These are phyloP conservation scores for Vitis cinerea DNA, from an alignment of 164 flowering plant species.

Conservation along the genomic window DNA sequence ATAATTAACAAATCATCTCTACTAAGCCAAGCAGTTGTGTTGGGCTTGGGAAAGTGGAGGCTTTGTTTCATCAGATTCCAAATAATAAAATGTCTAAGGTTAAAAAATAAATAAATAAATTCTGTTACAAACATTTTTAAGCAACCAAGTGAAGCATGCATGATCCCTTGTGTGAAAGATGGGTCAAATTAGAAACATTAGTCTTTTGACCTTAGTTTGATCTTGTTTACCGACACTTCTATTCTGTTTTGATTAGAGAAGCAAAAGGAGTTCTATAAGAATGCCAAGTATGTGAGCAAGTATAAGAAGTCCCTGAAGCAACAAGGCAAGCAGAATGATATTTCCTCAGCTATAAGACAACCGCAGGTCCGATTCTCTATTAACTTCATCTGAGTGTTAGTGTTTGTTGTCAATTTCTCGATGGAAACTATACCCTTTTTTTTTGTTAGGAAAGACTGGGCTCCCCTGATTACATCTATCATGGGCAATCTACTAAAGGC, in stretches of 20 bases:
- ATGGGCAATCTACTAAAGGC: too few relatives aligned
- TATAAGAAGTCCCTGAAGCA: constrained; percentile 65
- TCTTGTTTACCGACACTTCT: not conserved
- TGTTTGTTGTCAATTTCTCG: not conserved
- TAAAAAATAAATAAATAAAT: too few relatives aligned
- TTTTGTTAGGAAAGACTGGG: not conserved
- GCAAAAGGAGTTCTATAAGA: constrained; percentile 81
- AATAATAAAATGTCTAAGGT: too few relatives aligned
- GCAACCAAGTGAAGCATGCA: too few relatives aligned
- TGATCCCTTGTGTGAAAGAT: not conserved
- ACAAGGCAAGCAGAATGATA: constrained; percentile 27
- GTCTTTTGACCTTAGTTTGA: not conserved
- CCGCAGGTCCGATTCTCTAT: constrained; percentile 40
- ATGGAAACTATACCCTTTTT: not conserved
- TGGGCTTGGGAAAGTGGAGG: too few relatives aligned
- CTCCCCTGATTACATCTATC: not conserved
- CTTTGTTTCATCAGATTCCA: too few relatives aligned
- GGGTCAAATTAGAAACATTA: not conserved
- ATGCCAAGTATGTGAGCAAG: constrained; percentile 71
- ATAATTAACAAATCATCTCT: too few relatives aligned
- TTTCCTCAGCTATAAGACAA: constrained; percentile 11
- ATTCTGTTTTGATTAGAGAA: constrained; percentile 49
- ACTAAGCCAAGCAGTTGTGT: too few relatives aligned
- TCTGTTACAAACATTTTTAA: too few relatives aligned
- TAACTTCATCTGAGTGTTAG: not conserved